Conservation (phyloP, 148 eudicot genomes). For the Fagopyrum tataricum region DNA sequence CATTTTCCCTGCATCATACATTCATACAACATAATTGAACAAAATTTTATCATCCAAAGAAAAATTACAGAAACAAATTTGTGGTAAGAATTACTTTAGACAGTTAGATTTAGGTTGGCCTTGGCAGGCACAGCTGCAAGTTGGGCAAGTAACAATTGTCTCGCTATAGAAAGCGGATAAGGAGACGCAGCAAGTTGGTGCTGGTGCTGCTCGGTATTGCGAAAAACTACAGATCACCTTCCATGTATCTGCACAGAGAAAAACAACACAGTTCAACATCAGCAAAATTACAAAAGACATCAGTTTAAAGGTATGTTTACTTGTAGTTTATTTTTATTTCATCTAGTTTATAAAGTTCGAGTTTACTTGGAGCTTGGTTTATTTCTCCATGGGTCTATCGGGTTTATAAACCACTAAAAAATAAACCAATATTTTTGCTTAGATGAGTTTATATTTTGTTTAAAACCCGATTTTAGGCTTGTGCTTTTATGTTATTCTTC, state of each 20-base stretch:
- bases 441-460: no score
- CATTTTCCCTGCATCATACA: slow-evolving; percentile 30
- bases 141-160: slow-evolving; percentile 51
- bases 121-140: slow-evolving; percentile 64
- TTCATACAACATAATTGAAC: background rate
- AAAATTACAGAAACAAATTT: background rate
- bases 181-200: slow-evolving; percentile 87
- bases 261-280: background rate
- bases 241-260: slow-evolving; percentile 44
- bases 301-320: no score
- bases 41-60: background rate
- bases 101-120: slow-evolving; percentile 43
- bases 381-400: no score
- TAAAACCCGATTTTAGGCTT: no score
- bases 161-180: slow-evolving; percentile 68
- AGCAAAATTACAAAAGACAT: background rate
- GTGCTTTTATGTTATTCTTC: no score
- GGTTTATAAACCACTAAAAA: no score
- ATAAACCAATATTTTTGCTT: no score
- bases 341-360: no score
- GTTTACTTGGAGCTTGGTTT: no score
- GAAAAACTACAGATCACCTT: slow-evolving; percentile 62
- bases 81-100: slow-evolving; percentile 30
- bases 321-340: no score
- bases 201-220: slow-evolving; percentile 52